Evolutionary conservation across 2,329 filamentous ascomycete genomes (phyloP).

Genomic region (Phaeosphaeriaceae sp.): DNA sequence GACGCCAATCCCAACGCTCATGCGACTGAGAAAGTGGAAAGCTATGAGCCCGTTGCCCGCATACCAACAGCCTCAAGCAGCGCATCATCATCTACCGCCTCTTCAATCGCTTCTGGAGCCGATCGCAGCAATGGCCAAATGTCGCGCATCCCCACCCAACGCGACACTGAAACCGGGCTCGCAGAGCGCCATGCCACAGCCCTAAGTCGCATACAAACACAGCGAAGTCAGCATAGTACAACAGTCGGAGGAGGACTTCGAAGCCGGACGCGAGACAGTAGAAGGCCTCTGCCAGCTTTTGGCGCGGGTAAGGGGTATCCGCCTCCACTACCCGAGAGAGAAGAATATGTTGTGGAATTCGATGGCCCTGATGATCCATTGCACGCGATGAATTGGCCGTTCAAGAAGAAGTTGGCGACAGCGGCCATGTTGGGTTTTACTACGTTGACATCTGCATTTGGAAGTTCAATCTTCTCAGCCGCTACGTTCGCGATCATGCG

Average conservation of each 20-base stretch:
- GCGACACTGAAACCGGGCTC: slow-evolving; percentile 60
- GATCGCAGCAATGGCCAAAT: slow-evolving; percentile 56
- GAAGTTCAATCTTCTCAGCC: slow-evolving; percentile 55
- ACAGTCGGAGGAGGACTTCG: slow-evolving; percentile 67
- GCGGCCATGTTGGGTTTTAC: slow-evolving; percentile 74
- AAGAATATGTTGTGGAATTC: slow-evolving; percentile 78
- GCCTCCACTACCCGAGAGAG: slow-evolving; percentile 70
- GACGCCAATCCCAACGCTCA: slow-evolving; percentile 58
- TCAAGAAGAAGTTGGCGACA: slow-evolving; percentile 76
- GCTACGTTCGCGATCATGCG: slow-evolving; percentile 40
- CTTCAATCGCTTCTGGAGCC: slow-evolving; percentile 47
- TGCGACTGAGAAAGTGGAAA: slow-evolving; percentile 49
- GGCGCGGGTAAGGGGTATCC: slow-evolving; percentile 78
- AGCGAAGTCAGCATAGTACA: slow-evolving; percentile 70
- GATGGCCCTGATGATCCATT: slow-evolving; percentile 82
- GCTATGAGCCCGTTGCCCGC: slow-evolving; percentile 59
- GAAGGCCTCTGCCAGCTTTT: slow-evolving; percentile 69
- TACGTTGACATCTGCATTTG: slow-evolving; percentile 71
- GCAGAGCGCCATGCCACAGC: slow-evolving; percentile 70
- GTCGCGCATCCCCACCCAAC: slow-evolving; percentile 68
- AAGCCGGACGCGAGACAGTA: slow-evolving; percentile 53
- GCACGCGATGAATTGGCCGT: slow-evolving; percentile 86
- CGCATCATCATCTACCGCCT: slow-evolving; percentile 51
- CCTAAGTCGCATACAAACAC: slow-evolving; percentile 73
- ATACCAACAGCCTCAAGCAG: slow-evolving; percentile 60